Base-by-base conservation (phyloP, 129 eudicot species). In the Flaveria bidentis region DNA sequence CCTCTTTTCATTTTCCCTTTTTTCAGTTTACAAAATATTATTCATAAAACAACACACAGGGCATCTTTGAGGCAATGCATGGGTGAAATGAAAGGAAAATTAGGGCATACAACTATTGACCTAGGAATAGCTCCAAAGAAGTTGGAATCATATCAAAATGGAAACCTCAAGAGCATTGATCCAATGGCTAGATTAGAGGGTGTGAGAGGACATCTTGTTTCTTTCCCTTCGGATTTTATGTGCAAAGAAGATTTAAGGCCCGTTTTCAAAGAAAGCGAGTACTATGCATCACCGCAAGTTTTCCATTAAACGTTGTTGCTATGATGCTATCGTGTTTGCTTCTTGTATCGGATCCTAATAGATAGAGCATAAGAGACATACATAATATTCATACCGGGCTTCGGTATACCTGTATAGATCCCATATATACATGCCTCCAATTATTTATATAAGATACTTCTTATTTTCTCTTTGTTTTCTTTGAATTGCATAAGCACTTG, bases 231-330 rank as follows among this genome's bases (percentile, higher is more conserved):
- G 56, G 99, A 94, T 46, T 94, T 94, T 74, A 94, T 94, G 99
- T 91, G 86, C 86, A 90, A 86, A 84, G 99, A 94, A 85, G 99
- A 94, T 86, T 70, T 94, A 76, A 83, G 99, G 77, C 99, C 97
- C 17, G 97, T 87, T 26, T 94, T 91, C 62, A 94, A 91, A 51
- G 99, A 94, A 84, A 94, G 99, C 44, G 99, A 94, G 83, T 94
- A 91, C 81, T 94, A 94, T 71, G 97, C 99, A 25, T 91, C 98
- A n/a, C 83, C 98, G 58, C 99, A 94, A 70, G 97, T 94, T 81
- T 94, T 94, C 80, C 99, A 94, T 76, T 94, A 64, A 85, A 6
- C 14, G 33, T 45, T 26, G 28, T 22, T 74, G 73, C 50, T 76
- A 28, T 26, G 28, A 16, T 74, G 73, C 50, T 76, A 28, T 56